Base-by-base conservation (phyloP, 768 basidiomycete species). In the Hygrophoropsis aurantiaca region DNA sequence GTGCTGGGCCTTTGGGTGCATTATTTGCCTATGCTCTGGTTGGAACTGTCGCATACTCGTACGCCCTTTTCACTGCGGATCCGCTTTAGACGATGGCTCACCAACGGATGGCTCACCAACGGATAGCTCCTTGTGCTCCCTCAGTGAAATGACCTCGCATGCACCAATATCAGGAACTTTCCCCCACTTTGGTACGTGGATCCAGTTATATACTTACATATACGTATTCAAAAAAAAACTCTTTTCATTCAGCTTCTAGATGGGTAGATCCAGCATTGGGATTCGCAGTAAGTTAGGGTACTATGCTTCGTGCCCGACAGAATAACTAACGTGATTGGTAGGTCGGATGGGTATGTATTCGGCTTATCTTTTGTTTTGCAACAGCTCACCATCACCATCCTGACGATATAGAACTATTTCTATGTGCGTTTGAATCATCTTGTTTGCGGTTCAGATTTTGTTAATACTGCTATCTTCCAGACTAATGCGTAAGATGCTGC, bases 151-250 rank as follows among this genome's bases (percentile, higher is more conserved):
- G 85, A 84, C 85, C 18, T 80, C 82, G 5, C 80, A 79, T 67
- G 85, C 84, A 2, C 86, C 85, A 2, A 80, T 87, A 39, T 87
- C 86, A 9, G 85, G 86, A 16, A 82, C 84, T 1, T 89, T 87
- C 61, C 85, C 85, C 19, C 84, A 87, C 65, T 88, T 78, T 59
- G 82, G 80, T 79, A 41, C 3, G 71, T 48, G 16, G 16, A 11
- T 23, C 26, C 49, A 18, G 11, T 20, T 37, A 18, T 47, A 10
- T n/a, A 24, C 13, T 15, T 23, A 32, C 16, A 13, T 5, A 4
- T 5, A 24, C 16, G 5, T 19, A 26, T 6, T 11, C 15, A 19
- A 37, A 4, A 27, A 37, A 3, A n/a, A 24, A 3, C 21, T n/a
- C 21, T 15, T 15, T 30, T 44, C 15, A 15, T 34, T 41, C 21